phyloP scores from a whole-genome alignment of 2,329 filamentous ascomycete species.

The Mariannaea sp. region DNA sequence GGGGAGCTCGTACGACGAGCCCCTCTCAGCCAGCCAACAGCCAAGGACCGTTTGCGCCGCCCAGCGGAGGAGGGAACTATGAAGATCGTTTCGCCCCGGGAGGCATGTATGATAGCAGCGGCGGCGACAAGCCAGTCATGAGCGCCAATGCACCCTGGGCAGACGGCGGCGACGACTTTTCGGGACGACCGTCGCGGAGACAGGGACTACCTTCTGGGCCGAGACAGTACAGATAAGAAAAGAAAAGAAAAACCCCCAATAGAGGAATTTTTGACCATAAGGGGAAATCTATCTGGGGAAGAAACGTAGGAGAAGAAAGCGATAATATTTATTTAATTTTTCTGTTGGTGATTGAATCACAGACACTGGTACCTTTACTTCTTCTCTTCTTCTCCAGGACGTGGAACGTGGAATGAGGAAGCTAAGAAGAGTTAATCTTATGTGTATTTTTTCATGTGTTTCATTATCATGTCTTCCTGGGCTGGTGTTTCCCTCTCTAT shows the following conservation, averaged over 20 bases:
- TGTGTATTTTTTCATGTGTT: no score
- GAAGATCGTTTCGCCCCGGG: conserved; percentile 54
- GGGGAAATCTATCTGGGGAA: background rate
- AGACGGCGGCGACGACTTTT: conserved; percentile 45
- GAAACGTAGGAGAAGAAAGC: background rate
- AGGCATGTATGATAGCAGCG: conserved; percentile 49
- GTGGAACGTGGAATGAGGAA: no score
- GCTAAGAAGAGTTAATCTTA: no score
- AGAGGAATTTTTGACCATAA: background rate
- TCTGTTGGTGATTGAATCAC: no score
- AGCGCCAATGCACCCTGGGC: conserved; percentile 56
- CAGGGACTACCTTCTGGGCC: conserved; percentile 55
- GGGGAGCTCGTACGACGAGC: conserved; percentile 64
- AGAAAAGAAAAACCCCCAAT: no score
- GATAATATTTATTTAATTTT: no score
- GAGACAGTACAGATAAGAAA: conserved; percentile 44
- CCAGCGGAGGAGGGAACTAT: conserved; percentile 44
- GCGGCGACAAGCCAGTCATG: conserved; percentile 48
- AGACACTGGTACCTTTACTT: no score
- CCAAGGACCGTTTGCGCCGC: conserved; percentile 54
- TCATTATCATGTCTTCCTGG: conserved; percentile 7
- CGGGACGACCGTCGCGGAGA: conserved; percentile 40
- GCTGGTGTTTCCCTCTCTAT: no score
- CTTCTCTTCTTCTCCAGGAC: no score
- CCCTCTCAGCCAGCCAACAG: conserved; percentile 47